Evolutionary conservation across 345 rosid genomes (phyloP), one percentile per base, ranked within the genome.

Genomic region (Iberis pinnata): DNA sequence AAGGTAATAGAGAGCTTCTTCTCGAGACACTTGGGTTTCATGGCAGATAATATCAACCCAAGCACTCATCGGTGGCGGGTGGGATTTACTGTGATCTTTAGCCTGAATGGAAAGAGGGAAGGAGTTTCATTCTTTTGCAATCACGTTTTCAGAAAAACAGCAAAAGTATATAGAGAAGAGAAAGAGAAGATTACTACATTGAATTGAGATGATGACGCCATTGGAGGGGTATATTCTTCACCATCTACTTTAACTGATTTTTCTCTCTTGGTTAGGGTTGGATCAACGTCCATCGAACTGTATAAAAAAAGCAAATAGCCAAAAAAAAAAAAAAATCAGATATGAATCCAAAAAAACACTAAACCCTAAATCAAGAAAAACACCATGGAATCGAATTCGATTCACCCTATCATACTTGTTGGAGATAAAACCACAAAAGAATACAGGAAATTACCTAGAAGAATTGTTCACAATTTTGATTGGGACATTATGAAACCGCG

Each of bases 1-100:
- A 10, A 61, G 58, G 49, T 50, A 29, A 40, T 19, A 61, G 9
- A 41, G 25, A 40, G 58, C 43, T 50, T 41, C 58, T 4, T 24
- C 43, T 50, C 18, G 16, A 50, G 42, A 14, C 6, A 19, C 57
- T 32, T 15, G 12, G 1, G 5, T 0, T 3, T 11, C 20, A 9
- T 6, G 2, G 52, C 38, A 35, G 9, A 24, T 26, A 15, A 1
- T 6, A 33, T 33, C 43, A 35, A 57, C 14, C 42, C 31, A 33
- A 13, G 0, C 8, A 2, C 14, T 16, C 51, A 19, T 51, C 5
- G 9, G 24, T 18, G 31, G 43, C 12, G 24, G 35, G 42, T n/a
- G n/a, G n/a, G n/a, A n/a, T n/a, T 3, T 6, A 7, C 0, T 3
- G 8, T 10, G 50, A 29, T 18, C 39, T 19, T 31, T 9, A 3